These are phyloP conservation scores for Trichoderma reesei DNA, from an alignment of 495 filamentous ascomycete species.

Conservation along the genomic window DNA sequence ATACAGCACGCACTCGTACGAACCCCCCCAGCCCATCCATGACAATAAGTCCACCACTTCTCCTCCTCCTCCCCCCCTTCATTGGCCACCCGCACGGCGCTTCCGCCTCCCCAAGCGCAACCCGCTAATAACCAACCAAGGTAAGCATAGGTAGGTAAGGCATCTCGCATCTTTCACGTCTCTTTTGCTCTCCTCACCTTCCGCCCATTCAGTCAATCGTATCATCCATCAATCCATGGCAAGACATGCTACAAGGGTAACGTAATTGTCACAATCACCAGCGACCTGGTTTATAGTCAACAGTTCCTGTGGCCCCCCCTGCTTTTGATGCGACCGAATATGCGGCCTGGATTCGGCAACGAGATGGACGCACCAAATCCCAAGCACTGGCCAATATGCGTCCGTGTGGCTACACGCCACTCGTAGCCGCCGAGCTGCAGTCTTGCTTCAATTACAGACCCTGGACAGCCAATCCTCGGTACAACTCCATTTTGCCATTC, in stretches of 20 bases:
- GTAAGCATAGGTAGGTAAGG: background rate
- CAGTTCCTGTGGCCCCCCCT: background rate
- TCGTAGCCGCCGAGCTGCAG: background rate
- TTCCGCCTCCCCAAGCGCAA: background rate
- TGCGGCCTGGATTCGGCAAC: constrained; percentile 1
- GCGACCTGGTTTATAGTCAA: background rate
- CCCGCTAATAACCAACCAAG: background rate
- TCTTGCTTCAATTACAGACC: too few species aligned
- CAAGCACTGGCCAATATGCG: background rate
- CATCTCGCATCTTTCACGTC: background rate
- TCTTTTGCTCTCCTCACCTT: background rate
- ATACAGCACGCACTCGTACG: too few species aligned
- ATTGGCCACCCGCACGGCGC: constrained; percentile 1
- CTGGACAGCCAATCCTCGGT: too few species aligned
- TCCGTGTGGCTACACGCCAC: background rate
- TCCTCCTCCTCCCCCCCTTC: background rate
- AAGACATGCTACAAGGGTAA: background rate
- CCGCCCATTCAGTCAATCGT: background rate
- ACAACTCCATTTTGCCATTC: too few species aligned
- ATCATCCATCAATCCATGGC: background rate
- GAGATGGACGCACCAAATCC: background rate
- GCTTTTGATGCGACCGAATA: constrained; percentile 5
- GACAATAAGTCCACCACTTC: background rate
- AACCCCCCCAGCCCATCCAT: too few species aligned
- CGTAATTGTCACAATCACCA: background rate